Conservation (phyloP, 2,329 filamentous ascomycete genomes). For the Ramichloridium luteum region DNA sequence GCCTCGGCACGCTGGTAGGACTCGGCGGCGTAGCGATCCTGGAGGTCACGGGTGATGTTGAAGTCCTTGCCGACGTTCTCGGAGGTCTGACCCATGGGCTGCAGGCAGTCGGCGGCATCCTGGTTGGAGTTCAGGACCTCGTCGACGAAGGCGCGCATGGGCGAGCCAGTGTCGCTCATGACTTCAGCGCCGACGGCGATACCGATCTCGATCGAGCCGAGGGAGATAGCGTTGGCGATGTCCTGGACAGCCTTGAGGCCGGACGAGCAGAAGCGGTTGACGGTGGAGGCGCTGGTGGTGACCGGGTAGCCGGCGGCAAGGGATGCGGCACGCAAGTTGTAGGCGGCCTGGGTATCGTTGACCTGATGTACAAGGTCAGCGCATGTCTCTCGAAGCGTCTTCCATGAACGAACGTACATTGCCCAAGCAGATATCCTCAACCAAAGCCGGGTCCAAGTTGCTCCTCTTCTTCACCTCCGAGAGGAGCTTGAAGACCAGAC, state of each 20-base stretch:
- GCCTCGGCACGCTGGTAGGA: conserved; percentile 77
- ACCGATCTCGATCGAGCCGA: conserved; percentile 73
- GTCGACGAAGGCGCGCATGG: conserved; percentile 62
- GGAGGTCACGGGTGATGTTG: conserved; percentile 61
- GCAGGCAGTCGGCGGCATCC: conserved; percentile 73
- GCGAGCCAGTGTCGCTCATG: conserved; percentile 67
- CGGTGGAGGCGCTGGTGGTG: conserved; percentile 65
- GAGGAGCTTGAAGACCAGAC: conserved; percentile 68
- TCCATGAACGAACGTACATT: conserved; percentile 53
- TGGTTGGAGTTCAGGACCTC: conserved; percentile 58
- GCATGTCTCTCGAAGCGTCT: conserved; percentile 50
- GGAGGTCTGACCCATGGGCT: conserved; percentile 95
- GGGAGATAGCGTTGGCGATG: conserved; percentile 75
- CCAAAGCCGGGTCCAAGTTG: conserved; percentile 23
- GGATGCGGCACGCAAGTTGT: conserved; percentile 78
- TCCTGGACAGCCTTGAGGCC: conserved; percentile 92
- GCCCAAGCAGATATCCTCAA: conserved; percentile 70
- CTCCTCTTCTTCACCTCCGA: conserved; percentile 41
- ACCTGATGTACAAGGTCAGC: conserved; percentile 61
- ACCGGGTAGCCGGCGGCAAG: conserved; percentile 90
- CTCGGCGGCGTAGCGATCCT: conserved; percentile 79
- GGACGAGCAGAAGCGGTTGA: conserved; percentile 96
- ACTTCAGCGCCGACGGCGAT: conserved; percentile 79
- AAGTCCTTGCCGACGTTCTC: conserved; percentile 94
- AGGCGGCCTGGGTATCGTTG: conserved; percentile 71